Evolutionary conservation across 768 basidiomycete species (phyloP), one percentile per base, ranked within the genome.

Genomic region (Butyriboletus loyo): DNA sequence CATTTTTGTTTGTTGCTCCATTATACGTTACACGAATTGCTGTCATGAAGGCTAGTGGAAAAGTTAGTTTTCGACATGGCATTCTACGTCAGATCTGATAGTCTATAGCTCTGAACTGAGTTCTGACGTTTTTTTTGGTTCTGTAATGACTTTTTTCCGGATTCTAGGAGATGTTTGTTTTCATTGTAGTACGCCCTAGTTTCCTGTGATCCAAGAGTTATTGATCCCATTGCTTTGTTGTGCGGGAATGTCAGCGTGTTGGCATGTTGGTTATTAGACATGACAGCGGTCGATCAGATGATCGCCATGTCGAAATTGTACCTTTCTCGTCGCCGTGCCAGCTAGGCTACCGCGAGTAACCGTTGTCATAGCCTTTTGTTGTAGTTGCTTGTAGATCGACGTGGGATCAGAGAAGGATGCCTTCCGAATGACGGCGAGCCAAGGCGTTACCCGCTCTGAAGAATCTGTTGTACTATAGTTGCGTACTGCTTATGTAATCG

Each of bases 161-260:
- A 59, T 68, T 44, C 34, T 35, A 45, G 37, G 54, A 47, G 30
- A 49, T 41, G 38, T 7, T 35, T 60, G 54, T 63, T 55, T 41
- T 56, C 32, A 49, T 52, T 54, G 46, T 66, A 55, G 54, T 40
- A 49, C 40, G 31, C 54, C 47, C 44, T 36, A 48, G 47, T 51
- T 46, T 40, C 56, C 54, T 54, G 55, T n/a, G 59, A 57, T 57
- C 48, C 39, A 55, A 60, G 56, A 47, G 42, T n/a, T 54, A 46
- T 25, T 42, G 34, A 8, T 46, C 57, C 46, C 1, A 11, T 42
- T 48, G 15, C 24, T 35, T 3, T 46, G 14, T 15, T 28, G 9
- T 4, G n/a, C n/a, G n/a, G n/a, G n/a, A n/a, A n/a, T n/a, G n/a
- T n/a, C n/a, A n/a, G n/a, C n/a, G n/a, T n/a, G n/a, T n/a, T n/a